phyloP scores from a whole-genome alignment of 2,329 filamentous ascomycete genomes.

The Penicillium nordicum region DNA sequence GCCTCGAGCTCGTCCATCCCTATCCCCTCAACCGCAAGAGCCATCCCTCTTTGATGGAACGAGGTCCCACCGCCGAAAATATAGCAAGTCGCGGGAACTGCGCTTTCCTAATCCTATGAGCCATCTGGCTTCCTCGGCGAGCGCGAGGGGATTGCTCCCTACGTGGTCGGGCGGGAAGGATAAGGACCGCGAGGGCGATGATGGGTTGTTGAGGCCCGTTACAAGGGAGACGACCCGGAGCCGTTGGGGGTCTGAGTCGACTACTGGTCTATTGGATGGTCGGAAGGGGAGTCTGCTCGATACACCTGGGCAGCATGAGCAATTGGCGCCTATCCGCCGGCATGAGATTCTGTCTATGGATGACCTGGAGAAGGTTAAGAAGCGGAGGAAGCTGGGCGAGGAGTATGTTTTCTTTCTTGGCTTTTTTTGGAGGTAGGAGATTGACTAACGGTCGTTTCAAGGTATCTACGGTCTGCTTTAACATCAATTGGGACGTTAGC shows the following conservation, averaged over 20 bases:
- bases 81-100: slow-evolving; percentile 32
- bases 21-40: slow-evolving; percentile 8
- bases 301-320: slow-evolving; percentile 24
- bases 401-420: slow-evolving; percentile 53
- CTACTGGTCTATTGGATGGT: slow-evolving; percentile 23
- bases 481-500: slow-evolving; percentile 37
- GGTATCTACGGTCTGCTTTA: slow-evolving; percentile 35
- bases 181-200: slow-evolving; percentile 32
- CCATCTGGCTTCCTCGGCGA: slow-evolving; percentile 30
- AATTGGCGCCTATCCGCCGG: slow-evolving; percentile 26
- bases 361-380: slow-evolving; percentile 40
- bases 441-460: slow-evolving; percentile 6
- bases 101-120: slow-evolving; percentile 35
- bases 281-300: slow-evolving; percentile 31
- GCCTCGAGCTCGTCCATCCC: neutral
- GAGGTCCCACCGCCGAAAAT: slow-evolving; percentile 26
- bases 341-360: slow-evolving; percentile 33
- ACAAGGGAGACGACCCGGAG: slow-evolving; percentile 33
- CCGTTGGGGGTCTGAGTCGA: slow-evolving; percentile 35
- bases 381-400: slow-evolving; percentile 74
- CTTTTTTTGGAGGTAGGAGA: neutral
- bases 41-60: slow-evolving; percentile 10
- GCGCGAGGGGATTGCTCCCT: slow-evolving; percentile 31
- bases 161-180: slow-evolving; percentile 29
- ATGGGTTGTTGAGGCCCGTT: slow-evolving; percentile 30